These are phyloP conservation scores for Colletotrichum falcatum DNA, from an alignment of 2,329 filamentous ascomycete genomes.

Conservation along the genomic window DNA sequence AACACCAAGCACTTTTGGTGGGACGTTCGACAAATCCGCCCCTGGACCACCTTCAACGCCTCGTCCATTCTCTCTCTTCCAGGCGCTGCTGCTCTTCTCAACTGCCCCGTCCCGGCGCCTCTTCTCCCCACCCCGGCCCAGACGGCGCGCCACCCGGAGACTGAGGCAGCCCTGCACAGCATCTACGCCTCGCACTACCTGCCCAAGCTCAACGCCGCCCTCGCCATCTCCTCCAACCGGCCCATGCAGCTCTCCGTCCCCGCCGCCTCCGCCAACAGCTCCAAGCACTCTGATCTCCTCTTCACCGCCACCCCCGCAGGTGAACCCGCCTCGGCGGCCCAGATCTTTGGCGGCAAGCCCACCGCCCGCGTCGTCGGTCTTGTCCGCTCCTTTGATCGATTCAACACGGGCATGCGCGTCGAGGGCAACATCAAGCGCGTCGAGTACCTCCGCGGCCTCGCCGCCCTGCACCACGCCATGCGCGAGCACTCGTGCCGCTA, in stretches of 20 bases:
- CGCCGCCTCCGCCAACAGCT: conserved; percentile 49
- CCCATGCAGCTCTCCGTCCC: conserved; percentile 66
- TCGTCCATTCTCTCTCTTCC: conserved; percentile 78
- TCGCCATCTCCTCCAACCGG: conserved; percentile 78
- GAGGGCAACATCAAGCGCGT: conserved; percentile 86
- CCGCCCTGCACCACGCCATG: conserved; percentile 91
- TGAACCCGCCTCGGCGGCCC: conserved; percentile 66
- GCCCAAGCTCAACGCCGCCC: conserved; percentile 86
- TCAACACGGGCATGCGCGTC: conserved; percentile 94
- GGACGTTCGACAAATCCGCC: conserved; percentile 88
- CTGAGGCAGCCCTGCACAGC: conserved; percentile 78
- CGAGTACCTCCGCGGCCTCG: conserved; percentile 87
- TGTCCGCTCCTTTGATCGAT: conserved; percentile 92
- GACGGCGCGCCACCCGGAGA: conserved; percentile 78
- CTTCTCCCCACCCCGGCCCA: conserved; percentile 70
- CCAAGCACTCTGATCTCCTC: conserved; percentile 64
- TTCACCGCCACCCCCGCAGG: conserved; percentile 74
- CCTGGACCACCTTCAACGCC: conserved; percentile 85
- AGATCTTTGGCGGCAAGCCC: conserved; percentile 62
- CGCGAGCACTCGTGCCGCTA: conserved; percentile 93
- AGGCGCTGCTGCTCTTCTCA: conserved; percentile 78
- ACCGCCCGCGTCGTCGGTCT: conserved; percentile 78
- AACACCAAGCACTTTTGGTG: conserved; percentile 92
- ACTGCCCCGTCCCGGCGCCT: conserved; percentile 72
- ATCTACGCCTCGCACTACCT: conserved; percentile 84